Base-by-base conservation (phyloP, 805 yeast species). In the Monosporozyma siamensis region DNA sequence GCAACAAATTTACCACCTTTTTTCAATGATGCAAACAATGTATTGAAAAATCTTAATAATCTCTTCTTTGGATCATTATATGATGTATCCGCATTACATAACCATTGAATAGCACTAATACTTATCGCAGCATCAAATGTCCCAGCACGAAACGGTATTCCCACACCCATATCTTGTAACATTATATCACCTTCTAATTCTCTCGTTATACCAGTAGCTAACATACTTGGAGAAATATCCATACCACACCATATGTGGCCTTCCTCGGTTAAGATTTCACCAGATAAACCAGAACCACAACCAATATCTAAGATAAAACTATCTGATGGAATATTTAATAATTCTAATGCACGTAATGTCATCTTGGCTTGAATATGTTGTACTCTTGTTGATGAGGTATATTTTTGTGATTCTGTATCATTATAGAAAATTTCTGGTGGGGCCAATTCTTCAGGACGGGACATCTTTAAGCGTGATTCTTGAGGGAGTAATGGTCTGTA, bases 1-100 rank as follows among this genome's bases (percentile, higher is more conserved):
- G 95, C 96, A 22, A 86, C 96, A 51, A 90, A 95, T 64, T 92
- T 92, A 6, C 98, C 98, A 39, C 98, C 98, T 59, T 95, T 76
- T 57, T 77, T 82, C 63, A 92, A 70, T 27, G 87, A 70, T 0
- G 95, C 87, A 63, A 85, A 92, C 41, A 92, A 68, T 0, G 95
- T 80, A 62, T 84, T 83, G 72, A 92, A 92, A 56, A 92, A 92
- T 38, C 83, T 68, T 64, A 80, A 68, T 42, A 87, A 65, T 62
- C 98, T 77, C 55, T 73, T 74, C 58, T 82, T 81, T 18, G 98
- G 98, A 56, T 89, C 95, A 42, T 79, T 80, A 31, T 72, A 70
- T 3, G 86, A 64, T 5, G 86, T 73, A 61, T 92, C 98, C 2
- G 97, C 97, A 61, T 92, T 92, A 68, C 97, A 89, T 34, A 92